Percentiles rank a stretch among this genome's conserved stretches.
Conservation (phyloP, 2,329 filamentous ascomycete species). For the Pseudocercospora eumusae region DNA sequence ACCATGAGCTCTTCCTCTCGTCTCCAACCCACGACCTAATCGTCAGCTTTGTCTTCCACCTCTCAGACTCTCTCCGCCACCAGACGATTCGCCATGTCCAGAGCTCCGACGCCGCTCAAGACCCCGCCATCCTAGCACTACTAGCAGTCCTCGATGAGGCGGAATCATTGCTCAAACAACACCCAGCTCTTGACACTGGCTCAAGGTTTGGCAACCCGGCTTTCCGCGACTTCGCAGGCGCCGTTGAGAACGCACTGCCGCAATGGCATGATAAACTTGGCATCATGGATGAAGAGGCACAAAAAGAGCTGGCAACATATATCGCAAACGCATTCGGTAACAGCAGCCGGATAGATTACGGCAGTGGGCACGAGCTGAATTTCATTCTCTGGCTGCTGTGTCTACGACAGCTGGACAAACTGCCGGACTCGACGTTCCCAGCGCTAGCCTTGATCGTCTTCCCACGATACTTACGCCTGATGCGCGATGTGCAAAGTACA, state of each 20-base stretch:
- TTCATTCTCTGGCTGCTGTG: constrained; percentile 97
- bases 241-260: constrained; percentile 51
- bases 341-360: constrained; percentile 86
- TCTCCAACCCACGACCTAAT: constrained; percentile 77
- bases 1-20: constrained; percentile 77
- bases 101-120: constrained; percentile 54
- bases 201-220: constrained; percentile 93
- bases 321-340: constrained; percentile 84
- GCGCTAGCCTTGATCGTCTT: constrained; percentile 77
- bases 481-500: constrained; percentile 83
- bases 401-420: constrained; percentile 73
- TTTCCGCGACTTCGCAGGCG: constrained; percentile 79
- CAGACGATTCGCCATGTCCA: constrained; percentile 64
- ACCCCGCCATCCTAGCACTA: constrained; percentile 63
- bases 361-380: constrained; percentile 95
- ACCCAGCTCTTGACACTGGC: constrained; percentile 82
- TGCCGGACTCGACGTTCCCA: constrained; percentile 68
- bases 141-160: constrained; percentile 70
- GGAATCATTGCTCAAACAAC: constrained; percentile 64
- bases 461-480: constrained; percentile 76
- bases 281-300: constrained; percentile 54
- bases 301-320: constrained; percentile 76
- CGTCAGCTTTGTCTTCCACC: constrained; percentile 78
- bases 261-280: constrained; percentile 67
- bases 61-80: constrained; percentile 78